Percentiles rank a stretch among this genome's conserved stretches.
These are phyloP conservation scores for Magnusiomyces tetraspermus DNA, from an alignment of 1,139 yeast genomes.

Conservation along the genomic window DNA sequence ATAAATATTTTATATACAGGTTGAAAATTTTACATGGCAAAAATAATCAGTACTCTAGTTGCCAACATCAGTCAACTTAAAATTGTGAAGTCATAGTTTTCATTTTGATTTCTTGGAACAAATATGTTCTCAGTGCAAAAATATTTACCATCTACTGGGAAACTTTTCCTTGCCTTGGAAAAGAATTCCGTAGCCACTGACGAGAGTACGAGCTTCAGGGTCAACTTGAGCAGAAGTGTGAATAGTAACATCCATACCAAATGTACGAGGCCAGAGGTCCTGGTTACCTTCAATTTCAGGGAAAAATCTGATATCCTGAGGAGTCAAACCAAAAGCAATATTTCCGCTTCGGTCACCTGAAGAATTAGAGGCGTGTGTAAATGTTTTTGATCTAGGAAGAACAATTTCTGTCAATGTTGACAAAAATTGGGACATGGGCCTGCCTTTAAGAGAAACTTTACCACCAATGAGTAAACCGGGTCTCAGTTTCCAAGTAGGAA, in stretches of 20 bases:
- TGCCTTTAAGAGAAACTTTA: constrained; percentile 65
- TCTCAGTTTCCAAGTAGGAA: constrained; percentile 80
- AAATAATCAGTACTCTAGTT: too few species aligned
- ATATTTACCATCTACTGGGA: constrained; percentile 26
- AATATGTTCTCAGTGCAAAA: too few species aligned
- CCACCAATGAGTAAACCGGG: constrained; percentile 92
- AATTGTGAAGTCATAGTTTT: too few species aligned
- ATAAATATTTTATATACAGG: too few species aligned
- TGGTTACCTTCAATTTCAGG: constrained; percentile 91
- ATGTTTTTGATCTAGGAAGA: constrained; percentile 85
- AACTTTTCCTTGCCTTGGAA: constrained; percentile 47
- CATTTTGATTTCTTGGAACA: too few species aligned
- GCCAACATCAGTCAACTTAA: too few species aligned
- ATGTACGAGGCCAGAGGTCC: constrained; percentile 80
- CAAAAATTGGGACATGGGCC: constrained; percentile 78
- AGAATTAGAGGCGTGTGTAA: constrained; percentile 61
- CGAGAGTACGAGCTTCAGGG: constrained; percentile 77
- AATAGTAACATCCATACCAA: constrained; percentile 77
- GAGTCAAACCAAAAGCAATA: constrained; percentile 71
- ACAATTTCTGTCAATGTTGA: constrained; percentile 84
- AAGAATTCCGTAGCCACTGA: constrained; percentile 78
- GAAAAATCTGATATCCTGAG: constrained; percentile 70
- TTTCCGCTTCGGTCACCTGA: constrained; percentile 85
- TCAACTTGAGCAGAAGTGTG: constrained; percentile 89
- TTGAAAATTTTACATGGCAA: too few species aligned